Evolutionary conservation across 75 land plant species (phyloP).

Genomic region (Selaginella moellendorffii): DNA sequence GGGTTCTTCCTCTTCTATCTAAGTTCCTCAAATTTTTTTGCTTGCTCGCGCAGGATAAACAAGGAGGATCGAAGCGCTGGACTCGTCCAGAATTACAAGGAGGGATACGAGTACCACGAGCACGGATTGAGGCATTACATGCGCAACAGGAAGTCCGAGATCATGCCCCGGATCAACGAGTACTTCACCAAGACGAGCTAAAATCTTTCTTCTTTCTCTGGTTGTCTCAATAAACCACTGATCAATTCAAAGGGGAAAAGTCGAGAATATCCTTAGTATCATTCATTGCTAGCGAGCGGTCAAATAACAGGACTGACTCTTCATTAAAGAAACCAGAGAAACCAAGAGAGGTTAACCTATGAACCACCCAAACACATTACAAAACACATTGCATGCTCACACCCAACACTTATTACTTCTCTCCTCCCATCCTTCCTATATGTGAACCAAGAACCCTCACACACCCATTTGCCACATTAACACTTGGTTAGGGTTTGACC

Average conservation of each 20-base stretch:
- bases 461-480: too few relatives aligned
- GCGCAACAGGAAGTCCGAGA: conserved; percentile 34
- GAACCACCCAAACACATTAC: too few relatives aligned
- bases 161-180: conserved; percentile 40
- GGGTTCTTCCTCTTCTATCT: background rate
- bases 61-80: conserved; percentile 39
- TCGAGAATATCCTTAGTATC: background rate
- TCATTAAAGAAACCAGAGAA: too few relatives aligned
- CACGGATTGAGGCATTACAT: conserved; percentile 59
- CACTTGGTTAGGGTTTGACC: too few relatives aligned
- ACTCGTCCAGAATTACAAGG: conserved; percentile 52
- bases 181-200: conserved; percentile 30
- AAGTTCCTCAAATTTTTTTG: background rate
- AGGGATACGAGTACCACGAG: conserved; percentile 52
- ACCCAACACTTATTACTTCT: too few relatives aligned
- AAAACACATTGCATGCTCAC: too few relatives aligned
- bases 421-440: too few relatives aligned
- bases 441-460: too few relatives aligned
- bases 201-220: background rate
- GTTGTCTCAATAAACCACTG: background rate
- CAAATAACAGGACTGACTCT: too few relatives aligned
- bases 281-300: background rate
- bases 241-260: background rate
- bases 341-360: too few relatives aligned
- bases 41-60: conserved; percentile 29